Evolutionary conservation across 495 filamentous ascomycete genomes (phyloP).

Genomic region (Aspergillus campestris): DNA sequence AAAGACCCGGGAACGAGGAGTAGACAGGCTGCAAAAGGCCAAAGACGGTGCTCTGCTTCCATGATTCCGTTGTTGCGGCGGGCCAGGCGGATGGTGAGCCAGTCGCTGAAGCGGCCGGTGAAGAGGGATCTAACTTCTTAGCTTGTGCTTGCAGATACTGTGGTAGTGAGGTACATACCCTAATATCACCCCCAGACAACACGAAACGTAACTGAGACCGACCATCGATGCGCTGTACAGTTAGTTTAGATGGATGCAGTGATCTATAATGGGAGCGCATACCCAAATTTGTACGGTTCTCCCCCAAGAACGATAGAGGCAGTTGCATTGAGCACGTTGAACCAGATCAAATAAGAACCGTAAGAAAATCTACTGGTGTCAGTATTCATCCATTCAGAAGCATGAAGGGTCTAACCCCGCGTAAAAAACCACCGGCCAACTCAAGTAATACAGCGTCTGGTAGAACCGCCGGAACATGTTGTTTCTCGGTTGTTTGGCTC

Average conservation of each 20-base stretch:
- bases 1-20: constrained; percentile 48
- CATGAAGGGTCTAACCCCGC: constrained; percentile 34
- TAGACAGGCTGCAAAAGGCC: constrained; percentile 49
- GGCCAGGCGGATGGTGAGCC: constrained; percentile 48
- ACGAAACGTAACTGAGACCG: constrained; percentile 52
- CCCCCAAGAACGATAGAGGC: constrained; percentile 50
- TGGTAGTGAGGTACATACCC: constrained; percentile 24
- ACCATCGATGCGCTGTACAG: constrained; percentile 45
- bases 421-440: constrained; percentile 58
- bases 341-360: constrained; percentile 54
- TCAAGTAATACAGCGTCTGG: constrained; percentile 36
- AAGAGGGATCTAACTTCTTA: constrained; percentile 29
- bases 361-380: constrained; percentile 43
- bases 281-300: constrained; percentile 48
- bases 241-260: background rate
- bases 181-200: constrained; percentile 45
- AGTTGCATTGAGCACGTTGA: constrained; percentile 61
- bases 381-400: background rate
- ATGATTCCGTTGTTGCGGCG: constrained; percentile 54
- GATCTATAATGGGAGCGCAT: constrained; percentile 20
- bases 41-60: constrained; percentile 56
- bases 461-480: constrained; percentile 39
- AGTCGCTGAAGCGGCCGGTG: constrained; percentile 50
- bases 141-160: background rate
- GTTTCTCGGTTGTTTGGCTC: constrained; percentile 37